Percentiles rank a stretch among this genome's conserved stretches.
Conservation (phyloP, 176 grass and related monocot species). For the Typha latifolia region DNA sequence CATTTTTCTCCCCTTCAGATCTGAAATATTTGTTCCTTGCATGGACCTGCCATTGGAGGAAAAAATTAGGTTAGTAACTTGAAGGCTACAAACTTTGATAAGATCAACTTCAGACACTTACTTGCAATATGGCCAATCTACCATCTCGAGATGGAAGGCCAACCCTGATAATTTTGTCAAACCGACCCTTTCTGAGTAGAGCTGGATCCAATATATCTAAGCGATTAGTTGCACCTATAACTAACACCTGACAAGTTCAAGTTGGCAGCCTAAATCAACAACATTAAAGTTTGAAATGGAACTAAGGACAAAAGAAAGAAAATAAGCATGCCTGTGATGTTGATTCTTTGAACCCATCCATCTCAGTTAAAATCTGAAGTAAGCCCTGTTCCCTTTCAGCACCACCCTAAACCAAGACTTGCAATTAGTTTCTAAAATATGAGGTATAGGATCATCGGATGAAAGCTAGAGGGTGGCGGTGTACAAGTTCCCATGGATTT, state of each 20-base stretch:
- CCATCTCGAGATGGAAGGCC: slow-evolving; percentile 28
- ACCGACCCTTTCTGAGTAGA: slow-evolving; percentile 30
- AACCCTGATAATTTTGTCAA: slow-evolving; percentile 37
- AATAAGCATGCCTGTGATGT: slow-evolving; percentile 18
- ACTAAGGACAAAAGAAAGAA: not conserved
- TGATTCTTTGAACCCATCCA: slow-evolving; percentile 35
- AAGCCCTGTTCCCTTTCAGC: slow-evolving; percentile 35
- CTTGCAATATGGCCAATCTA: slow-evolving; percentile 32
- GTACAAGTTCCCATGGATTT: not conserved
- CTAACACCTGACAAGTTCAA: slow-evolving; percentile 22
- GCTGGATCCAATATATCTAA: slow-evolving; percentile 36
- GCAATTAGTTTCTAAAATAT: not conserved
- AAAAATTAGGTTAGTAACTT: not conserved
- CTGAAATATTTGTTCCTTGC: slow-evolving; percentile 33
- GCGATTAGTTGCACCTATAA: slow-evolving; percentile 39
- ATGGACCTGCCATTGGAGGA: slow-evolving; percentile 20
- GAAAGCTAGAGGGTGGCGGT: not conserved
- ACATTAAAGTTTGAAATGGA: not conserved
- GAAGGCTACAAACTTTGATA: slow-evolving; percentile 3
- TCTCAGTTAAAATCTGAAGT: slow-evolving; percentile 33
- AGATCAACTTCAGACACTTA: not conserved
- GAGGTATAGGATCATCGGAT: not conserved
- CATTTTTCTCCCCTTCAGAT: slow-evolving; percentile 27
- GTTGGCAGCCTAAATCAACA: slow-evolving; percentile 2
- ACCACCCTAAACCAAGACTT: slow-evolving; percentile 23